Percentiles rank a stretch among this genome's conserved stretches.
Evolutionary conservation across 306 rosid species (phyloP).

Genomic region (Ochetophila trinervis): DNA sequence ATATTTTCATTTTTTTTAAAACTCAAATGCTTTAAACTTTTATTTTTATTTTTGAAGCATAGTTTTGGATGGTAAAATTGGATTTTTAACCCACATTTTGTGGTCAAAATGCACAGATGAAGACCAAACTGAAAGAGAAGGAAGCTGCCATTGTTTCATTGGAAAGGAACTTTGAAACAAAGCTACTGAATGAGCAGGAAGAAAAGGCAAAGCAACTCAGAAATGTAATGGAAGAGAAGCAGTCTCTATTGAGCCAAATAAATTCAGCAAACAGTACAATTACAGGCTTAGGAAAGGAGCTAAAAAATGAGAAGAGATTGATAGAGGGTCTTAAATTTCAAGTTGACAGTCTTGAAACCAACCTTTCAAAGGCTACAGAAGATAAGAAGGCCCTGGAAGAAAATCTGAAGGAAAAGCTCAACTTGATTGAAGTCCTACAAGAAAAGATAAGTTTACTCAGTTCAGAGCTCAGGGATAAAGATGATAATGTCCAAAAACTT

Average conservation of each 20-base stretch:
- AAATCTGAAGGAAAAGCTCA: slow-evolving; percentile 32
- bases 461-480: slow-evolving; percentile 56
- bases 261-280: slow-evolving; percentile 50
- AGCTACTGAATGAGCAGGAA: slow-evolving; percentile 61
- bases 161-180: slow-evolving; percentile 57
- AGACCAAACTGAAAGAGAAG: slow-evolving; percentile 61
- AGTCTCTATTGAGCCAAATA: slow-evolving; percentile 46
- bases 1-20: neutral
- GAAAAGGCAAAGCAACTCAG: slow-evolving; percentile 57
- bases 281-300: slow-evolving; percentile 53
- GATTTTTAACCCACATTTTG: slow-evolving; percentile 22
- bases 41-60: neutral
- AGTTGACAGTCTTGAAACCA: slow-evolving; percentile 40
- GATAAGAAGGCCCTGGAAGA: slow-evolving; percentile 52
- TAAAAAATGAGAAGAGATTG: slow-evolving; percentile 52
- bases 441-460: slow-evolving; percentile 50
- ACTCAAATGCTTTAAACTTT: neutral
- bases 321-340: slow-evolving; percentile 55
- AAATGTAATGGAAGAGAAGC: slow-evolving; percentile 66
- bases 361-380: slow-evolving; percentile 31
- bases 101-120: slow-evolving; percentile 56
- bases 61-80: slow-evolving; percentile 19
- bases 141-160: slow-evolving; percentile 55
- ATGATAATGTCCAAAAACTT: slow-evolving; percentile 46
- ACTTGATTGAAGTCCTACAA: slow-evolving; percentile 32